phyloP scores from a whole-genome alignment of 1,139 yeast species.

The Zygoascus meyerae region DNA sequence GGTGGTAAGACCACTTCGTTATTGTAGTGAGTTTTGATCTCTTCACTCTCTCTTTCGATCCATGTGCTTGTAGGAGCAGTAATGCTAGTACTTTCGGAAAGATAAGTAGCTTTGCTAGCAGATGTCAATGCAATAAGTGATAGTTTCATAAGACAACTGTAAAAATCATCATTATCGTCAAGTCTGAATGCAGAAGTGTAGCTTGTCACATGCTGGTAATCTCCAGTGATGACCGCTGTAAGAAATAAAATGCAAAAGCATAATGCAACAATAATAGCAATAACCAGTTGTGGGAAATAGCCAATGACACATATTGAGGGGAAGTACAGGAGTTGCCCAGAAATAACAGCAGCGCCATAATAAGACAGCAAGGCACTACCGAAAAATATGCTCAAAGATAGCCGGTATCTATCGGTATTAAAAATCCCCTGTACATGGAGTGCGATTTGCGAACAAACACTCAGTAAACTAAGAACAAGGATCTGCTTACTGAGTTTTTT shows the following conservation, averaged over 20 bases:
- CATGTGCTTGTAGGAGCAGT: slow-evolving; percentile 50
- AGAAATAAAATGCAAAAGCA: slow-evolving; percentile 48
- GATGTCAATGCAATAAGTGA: slow-evolving; percentile 62
- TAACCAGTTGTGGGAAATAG: slow-evolving; percentile 55
- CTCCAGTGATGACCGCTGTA: slow-evolving; percentile 54
- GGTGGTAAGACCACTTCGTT: slow-evolving; percentile 7
- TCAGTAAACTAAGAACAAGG: slow-evolving; percentile 46
- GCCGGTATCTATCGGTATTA: slow-evolving; percentile 47
- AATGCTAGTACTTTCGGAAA: slow-evolving; percentile 52
- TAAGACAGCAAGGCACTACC: slow-evolving; percentile 48
- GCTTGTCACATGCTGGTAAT: slow-evolving; percentile 42
- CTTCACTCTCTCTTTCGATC: slow-evolving; percentile 39
- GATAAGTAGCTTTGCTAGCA: slow-evolving; percentile 60
- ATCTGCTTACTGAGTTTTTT: slow-evolving; percentile 50
- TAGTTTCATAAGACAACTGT: slow-evolving; percentile 51
- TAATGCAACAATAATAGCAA: slow-evolving; percentile 44
- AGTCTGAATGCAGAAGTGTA: slow-evolving; percentile 30
- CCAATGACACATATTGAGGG: slow-evolving; percentile 55
- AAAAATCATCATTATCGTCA: slow-evolving; percentile 56
- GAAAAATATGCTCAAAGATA: slow-evolving; percentile 55
- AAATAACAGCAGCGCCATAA: slow-evolving; percentile 37
- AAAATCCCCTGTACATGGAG: slow-evolving; percentile 55
- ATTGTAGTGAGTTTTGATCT: neutral
- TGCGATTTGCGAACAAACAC: slow-evolving; percentile 49
- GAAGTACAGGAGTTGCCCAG: slow-evolving; percentile 41